Percentiles rank a stretch among this genome's conserved stretches.
Evolutionary conservation across 129 eudicot genomes (phyloP).

Genomic region (Oenanthe sinensis): DNA sequence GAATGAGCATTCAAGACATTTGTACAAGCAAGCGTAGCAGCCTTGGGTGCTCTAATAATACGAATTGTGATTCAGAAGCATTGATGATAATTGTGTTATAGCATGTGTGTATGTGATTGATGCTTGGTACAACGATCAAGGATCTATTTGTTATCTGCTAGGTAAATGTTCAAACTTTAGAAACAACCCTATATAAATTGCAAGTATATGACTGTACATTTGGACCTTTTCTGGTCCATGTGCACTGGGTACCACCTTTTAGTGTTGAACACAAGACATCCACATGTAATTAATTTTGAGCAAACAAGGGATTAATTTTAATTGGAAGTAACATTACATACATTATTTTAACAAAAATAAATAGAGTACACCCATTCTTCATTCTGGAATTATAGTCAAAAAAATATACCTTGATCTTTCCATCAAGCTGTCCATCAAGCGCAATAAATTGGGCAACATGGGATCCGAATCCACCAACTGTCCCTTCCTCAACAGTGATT

Average conservation of each 20-base stretch:
- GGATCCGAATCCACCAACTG: conserved; percentile 90
- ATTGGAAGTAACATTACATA: neutral
- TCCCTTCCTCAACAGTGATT: conserved; percentile 90
- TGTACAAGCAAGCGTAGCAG: neutral
- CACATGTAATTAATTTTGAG: neutral
- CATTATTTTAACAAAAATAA: too few relatives aligned
- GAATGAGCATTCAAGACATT: neutral
- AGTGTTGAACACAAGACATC: neutral
- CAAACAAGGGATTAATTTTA: neutral
- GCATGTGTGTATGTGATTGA: neutral
- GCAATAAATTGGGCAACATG: conserved; percentile 86
- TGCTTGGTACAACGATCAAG: neutral
- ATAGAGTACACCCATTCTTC: neutral
- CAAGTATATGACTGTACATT: neutral
- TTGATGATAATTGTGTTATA: neutral
- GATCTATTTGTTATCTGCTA: neutral
- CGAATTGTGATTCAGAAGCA: neutral
- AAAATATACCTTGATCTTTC: conserved; percentile 54
- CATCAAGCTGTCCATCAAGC: conserved; percentile 90
- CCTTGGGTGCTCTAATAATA: neutral
- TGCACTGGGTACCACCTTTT: neutral
- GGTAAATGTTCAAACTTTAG: neutral
- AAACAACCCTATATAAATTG: neutral
- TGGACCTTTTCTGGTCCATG: neutral
- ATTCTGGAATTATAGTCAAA: conserved; percentile 10